Conservation (phyloP, 2,329 filamentous ascomycete genomes). For the Neospermospora avenae region DNA sequence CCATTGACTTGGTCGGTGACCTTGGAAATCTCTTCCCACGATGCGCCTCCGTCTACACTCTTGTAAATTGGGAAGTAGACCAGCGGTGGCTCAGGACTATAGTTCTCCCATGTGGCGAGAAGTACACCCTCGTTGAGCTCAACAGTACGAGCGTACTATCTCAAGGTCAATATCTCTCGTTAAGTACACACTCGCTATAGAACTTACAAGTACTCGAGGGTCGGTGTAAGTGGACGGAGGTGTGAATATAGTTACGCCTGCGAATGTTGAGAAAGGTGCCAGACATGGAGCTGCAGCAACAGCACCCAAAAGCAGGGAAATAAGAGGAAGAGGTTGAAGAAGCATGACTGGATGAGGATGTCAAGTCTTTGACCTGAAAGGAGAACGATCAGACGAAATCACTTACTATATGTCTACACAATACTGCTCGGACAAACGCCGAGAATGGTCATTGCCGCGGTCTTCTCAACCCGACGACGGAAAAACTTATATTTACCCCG, state of each 20-base stretch:
- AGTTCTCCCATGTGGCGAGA: constrained; percentile 54
- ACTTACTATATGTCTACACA: constrained; percentile 3
- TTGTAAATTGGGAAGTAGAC: constrained; percentile 51
- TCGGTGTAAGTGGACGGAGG: constrained; percentile 31
- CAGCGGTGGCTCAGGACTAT: constrained; percentile 51
- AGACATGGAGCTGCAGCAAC: constrained; percentile 20
- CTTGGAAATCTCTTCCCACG: constrained; percentile 61
- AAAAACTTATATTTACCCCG: constrained; percentile 22
- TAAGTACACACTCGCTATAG: no score
- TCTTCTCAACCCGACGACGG: constrained; percentile 14
- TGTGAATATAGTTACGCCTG: constrained; percentile 30
- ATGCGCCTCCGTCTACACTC: constrained; percentile 51
- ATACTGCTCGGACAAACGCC: not conserved
- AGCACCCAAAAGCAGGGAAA: constrained; percentile 21
- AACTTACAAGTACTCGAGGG: constrained; percentile 25
- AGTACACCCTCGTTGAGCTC: constrained; percentile 40
- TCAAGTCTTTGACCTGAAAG: not conserved
- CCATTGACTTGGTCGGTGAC: constrained; percentile 62
- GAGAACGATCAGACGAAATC: not conserved
- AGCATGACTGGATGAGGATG: constrained; percentile 20
- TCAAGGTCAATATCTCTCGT: not conserved
- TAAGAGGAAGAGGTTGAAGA: constrained; percentile 18
- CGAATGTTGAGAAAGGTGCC: constrained; percentile 29
- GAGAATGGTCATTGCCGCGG: not conserved
- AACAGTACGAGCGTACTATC: constrained; percentile 35